Base-by-base conservation (phyloP, 345 rosid genomes). In the Xanthoceras sorbifolium region DNA sequence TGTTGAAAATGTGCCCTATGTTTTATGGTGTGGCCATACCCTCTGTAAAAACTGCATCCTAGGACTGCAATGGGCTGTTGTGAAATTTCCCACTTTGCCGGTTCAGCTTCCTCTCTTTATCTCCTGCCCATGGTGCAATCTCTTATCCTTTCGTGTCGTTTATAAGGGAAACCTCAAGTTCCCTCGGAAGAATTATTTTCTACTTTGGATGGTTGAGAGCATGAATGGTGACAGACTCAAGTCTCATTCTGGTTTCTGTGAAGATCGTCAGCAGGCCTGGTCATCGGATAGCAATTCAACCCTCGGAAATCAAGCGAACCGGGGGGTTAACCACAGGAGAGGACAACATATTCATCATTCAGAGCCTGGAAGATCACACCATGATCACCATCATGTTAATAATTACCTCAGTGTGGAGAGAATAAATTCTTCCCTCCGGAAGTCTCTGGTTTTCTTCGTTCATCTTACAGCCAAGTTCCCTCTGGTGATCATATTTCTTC, bases 151-250 rank as follows among this genome's bases (percentile, higher is more conserved):
- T 48, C 90, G 96, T 62, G 82, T 93, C 29, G 88, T 95, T 75
- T 93, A 88, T 71, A 89, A 81, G 76, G 96, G 97, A 74, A 84
- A 84, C 59, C 89, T 95, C 14, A 90, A 83, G 75, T 95, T 93
- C 77, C 99, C 99, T 28, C 78, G 84, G 61, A 95, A 95, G 85
- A 93, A 95, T 79, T 95, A 91, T 81, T 90, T 93, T 80, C 76
- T 95, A 23, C 98, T 91, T 34, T 91, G 98, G 99, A 95, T 95
- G 98, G 93, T 93, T 2, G 98, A 95, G 89, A 88, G 93, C 87
- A 84, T 86, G 90, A 95, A 93, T 34, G 93, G 91, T 9, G 93
- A 90, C 78, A 84, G 93, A 73, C 70, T 73, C 5, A 90, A 81
- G 80, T 81, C 89, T n/a, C 74, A 55, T 67, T 65, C 82, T 59